Evolutionary conservation across 176 grass and related monocot species (phyloP).

Genomic region (Oryza punctata): DNA sequence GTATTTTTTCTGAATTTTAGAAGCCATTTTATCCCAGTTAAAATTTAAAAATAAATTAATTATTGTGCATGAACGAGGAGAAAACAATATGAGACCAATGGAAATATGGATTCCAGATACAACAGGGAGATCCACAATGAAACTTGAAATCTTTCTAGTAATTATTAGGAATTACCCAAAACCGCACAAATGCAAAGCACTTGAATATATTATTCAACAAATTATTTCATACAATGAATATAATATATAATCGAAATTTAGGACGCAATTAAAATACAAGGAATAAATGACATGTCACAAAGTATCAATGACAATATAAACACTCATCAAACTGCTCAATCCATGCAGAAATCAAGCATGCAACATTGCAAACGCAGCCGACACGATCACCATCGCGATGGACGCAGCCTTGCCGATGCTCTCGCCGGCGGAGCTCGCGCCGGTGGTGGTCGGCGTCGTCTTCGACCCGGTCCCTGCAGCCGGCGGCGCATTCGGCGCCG

Average conservation of each 20-base stretch:
- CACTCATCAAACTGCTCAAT: background rate
- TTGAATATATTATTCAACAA: background rate
- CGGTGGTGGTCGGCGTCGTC: slow-evolving; percentile 17
- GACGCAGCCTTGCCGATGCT: background rate
- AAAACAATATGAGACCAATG: background rate
- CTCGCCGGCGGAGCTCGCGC: background rate
- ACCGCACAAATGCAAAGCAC: background rate
- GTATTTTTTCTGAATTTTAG: background rate
- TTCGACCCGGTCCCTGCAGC: slow-evolving; percentile 46
- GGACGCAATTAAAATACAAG: background rate
- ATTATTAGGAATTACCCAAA: background rate
- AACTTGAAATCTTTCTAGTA: background rate
- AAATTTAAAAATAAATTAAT: background rate
- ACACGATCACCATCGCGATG: slow-evolving; percentile 7
- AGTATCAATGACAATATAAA: background rate
- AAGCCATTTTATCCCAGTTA: background rate
- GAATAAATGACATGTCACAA: background rate
- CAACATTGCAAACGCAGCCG: slow-evolving; percentile 41
- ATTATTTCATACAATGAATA: background rate
- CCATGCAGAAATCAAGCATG: background rate
- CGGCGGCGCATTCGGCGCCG: slow-evolving; percentile 36
- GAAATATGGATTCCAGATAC: background rate
- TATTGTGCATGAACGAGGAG: background rate
- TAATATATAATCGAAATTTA: background rate
- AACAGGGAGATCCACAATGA: background rate